Evolutionary conservation across 176 grass and related monocot genomes (phyloP).

Genomic region (Musa itinerans): DNA sequence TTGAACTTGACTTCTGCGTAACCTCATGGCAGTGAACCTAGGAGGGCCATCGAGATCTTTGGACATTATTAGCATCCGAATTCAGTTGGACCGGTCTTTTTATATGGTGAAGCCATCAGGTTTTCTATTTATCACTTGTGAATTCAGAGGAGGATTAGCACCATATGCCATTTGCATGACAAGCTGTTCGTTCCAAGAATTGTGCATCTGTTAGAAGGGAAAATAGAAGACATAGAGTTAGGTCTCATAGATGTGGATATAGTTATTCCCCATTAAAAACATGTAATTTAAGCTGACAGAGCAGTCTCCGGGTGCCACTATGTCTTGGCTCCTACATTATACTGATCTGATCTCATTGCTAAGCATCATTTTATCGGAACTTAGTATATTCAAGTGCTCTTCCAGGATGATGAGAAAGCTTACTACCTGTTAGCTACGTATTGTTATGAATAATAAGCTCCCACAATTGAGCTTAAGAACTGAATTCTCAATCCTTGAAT

Average conservation of each 20-base stretch:
- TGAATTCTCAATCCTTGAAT: too few species aligned
- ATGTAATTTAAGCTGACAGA: neutral
- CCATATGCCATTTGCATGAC: constrained; percentile 14
- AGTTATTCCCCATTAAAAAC: neutral
- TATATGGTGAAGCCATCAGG: constrained; percentile 3
- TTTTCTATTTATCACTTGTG: constrained; percentile 1
- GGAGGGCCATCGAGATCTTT: neutral
- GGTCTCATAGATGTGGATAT: too few species aligned
- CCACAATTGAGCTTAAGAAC: too few species aligned
- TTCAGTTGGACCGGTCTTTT: neutral
- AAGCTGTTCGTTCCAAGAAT: constrained; percentile 11
- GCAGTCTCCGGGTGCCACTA: neutral
- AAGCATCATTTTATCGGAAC: too few species aligned
- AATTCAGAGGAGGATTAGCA: constrained; percentile 9
- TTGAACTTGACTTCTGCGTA: neutral
- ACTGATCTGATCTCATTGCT: too few species aligned
- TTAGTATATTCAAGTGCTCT: too few species aligned
- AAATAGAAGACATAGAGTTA: neutral
- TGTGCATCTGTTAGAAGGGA: neutral
- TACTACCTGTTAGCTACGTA: too few species aligned
- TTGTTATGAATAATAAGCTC: too few species aligned
- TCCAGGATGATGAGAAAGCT: too few species aligned
- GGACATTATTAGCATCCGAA: too few species aligned
- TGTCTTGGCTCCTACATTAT: too few species aligned
- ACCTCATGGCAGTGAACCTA: neutral